A percentile compares a stretch with the other conserved stretches of the same genome.
Conservation (phyloP, 1,139 yeast species). For the Spathaspora jeffriesii region DNA sequence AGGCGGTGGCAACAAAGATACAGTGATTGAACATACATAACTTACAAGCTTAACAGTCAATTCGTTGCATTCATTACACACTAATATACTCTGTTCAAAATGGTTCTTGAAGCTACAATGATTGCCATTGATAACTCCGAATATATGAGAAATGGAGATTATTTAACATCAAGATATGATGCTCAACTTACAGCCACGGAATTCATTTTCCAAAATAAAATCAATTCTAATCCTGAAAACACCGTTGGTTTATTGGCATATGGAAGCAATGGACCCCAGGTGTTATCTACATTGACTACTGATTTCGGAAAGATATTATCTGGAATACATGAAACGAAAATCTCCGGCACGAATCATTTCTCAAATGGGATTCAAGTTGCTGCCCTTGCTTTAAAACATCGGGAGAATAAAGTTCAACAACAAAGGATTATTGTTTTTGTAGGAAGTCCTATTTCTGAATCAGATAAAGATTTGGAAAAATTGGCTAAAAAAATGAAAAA, state of each 20-base stretch:
- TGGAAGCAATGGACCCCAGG: slow-evolving; percentile 86
- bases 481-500: slow-evolving; percentile 94
- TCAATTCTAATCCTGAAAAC: slow-evolving; percentile 89
- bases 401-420: slow-evolving; percentile 90
- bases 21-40: not conserved
- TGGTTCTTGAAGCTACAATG: slow-evolving; percentile 98
- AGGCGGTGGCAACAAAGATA: slow-evolving; percentile 3
- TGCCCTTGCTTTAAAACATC: slow-evolving; percentile 94
- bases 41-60: too few species aligned
- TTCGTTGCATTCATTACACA: not conserved
- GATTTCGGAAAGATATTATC: slow-evolving; percentile 86
- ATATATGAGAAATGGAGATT: slow-evolving; percentile 95
- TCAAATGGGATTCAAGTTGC: slow-evolving; percentile 93
- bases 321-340: slow-evolving; percentile 84
- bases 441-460: slow-evolving; percentile 80
- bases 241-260: slow-evolving; percentile 89
- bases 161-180: slow-evolving; percentile 82
- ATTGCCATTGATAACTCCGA: slow-evolving; percentile 95
- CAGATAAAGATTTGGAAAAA: slow-evolving; percentile 72
- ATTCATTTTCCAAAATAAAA: slow-evolving; percentile 81
- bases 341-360: slow-evolving; percentile 69
- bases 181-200: slow-evolving; percentile 96
- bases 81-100: slow-evolving; percentile 28
- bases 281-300: slow-evolving; percentile 81
- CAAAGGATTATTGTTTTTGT: slow-evolving; percentile 91